These are phyloP conservation scores for Verticillium zaregamsianum DNA, from an alignment of 2,329 filamentous ascomycete genomes.

Conservation along the genomic window DNA sequence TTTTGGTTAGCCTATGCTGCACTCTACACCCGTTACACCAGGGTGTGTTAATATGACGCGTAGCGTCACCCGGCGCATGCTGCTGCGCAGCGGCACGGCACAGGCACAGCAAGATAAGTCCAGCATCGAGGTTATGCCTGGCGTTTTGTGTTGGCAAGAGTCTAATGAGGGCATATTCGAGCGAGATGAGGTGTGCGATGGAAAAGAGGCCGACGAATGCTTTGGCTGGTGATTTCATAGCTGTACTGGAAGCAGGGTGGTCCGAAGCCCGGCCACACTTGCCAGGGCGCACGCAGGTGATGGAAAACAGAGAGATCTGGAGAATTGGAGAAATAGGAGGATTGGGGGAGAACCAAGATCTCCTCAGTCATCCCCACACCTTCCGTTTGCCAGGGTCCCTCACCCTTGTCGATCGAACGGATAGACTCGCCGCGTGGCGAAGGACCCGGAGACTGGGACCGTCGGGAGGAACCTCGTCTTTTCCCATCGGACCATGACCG, in stretches of 20 bases:
- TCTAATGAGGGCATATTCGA: too few species aligned
- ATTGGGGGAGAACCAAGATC: constrained; percentile 1
- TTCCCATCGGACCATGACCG: background rate
- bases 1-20: constrained; percentile 4
- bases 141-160: background rate
- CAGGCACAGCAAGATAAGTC: background rate
- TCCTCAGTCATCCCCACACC: background rate
- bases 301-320: background rate
- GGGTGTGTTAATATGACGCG: background rate
- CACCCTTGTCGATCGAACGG: constrained; percentile 2
- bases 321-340: background rate
- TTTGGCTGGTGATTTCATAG: too few species aligned
- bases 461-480: background rate
- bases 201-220: too few species aligned
- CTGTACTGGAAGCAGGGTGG: too few species aligned
- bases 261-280: background rate
- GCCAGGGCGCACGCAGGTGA: background rate
- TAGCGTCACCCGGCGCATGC: background rate
- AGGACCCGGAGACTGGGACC: constrained; percentile 1
- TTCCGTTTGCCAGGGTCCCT: background rate
- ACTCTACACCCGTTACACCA: background rate
- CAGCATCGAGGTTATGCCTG: background rate
- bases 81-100: background rate
- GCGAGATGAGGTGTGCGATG: too few species aligned
- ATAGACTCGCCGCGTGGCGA: constrained; percentile 2